phyloP scores from a whole-genome alignment of 225 moss, liverwort and hornwort genomes.

The Polytrichum commune region DNA sequence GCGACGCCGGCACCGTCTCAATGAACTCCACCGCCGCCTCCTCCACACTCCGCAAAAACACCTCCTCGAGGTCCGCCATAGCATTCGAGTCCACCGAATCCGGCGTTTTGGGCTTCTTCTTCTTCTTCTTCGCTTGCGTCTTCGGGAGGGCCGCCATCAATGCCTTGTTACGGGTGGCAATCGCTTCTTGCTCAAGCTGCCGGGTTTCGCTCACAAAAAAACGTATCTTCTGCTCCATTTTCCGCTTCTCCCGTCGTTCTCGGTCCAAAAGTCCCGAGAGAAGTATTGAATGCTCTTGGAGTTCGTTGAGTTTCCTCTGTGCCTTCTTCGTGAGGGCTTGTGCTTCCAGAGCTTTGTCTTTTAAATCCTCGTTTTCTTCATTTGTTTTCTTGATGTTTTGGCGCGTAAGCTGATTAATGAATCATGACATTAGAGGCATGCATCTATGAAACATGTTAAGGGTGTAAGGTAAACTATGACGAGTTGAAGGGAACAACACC shows the following conservation, averaged over 20 bases:
- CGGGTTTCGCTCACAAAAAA: background rate
- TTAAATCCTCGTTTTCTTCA: too few relatives aligned
- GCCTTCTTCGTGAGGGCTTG: slow-evolving; percentile 6
- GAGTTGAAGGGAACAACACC: too few relatives aligned
- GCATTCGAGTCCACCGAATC: background rate
- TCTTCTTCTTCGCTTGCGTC: background rate
- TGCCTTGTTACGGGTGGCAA: background rate
- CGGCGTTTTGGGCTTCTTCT: background rate
- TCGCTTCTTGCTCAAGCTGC: slow-evolving; percentile 3
- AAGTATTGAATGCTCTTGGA: slow-evolving; percentile 8
- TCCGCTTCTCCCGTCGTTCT: slow-evolving; percentile 7
- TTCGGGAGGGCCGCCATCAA: background rate
- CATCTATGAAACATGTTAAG: too few relatives aligned
- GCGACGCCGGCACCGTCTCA: slow-evolving; percentile 7
- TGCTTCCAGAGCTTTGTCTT: slow-evolving; percentile 1
- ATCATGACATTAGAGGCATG: too few relatives aligned
- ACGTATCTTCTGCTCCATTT: slow-evolving; percentile 4
- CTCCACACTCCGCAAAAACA: slow-evolving; percentile 13
- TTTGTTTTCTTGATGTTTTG: too few relatives aligned
- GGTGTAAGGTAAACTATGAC: too few relatives aligned
- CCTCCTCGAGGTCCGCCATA: slow-evolving; percentile 10
- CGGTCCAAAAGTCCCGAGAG: slow-evolving; percentile 9
- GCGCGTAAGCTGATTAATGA: too few relatives aligned
- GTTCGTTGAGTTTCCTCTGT: slow-evolving; percentile 4
- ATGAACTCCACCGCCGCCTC: background rate